Conservation (phyloP, 306 rosid genomes). For the Comarum palustre region DNA sequence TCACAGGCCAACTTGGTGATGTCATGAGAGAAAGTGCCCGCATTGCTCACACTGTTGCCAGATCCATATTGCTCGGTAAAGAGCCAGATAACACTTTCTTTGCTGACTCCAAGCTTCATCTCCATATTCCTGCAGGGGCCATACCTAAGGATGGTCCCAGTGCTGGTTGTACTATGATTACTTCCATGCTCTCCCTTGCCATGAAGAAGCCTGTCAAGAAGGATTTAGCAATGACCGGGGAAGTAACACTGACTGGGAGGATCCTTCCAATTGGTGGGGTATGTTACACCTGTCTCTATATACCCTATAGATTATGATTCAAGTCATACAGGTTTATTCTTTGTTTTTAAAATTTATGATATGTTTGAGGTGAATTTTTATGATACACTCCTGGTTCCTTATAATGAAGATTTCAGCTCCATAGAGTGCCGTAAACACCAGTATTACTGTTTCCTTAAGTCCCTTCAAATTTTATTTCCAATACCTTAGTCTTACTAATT, state of each 20-base stretch:
- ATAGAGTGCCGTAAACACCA: not conserved
- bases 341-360: not conserved
- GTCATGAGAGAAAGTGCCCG: slow-evolving; percentile 99
- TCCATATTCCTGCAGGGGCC: slow-evolving; percentile 94
- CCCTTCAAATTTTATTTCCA: too few relatives aligned
- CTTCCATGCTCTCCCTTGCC: slow-evolving; percentile 89
- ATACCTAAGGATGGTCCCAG: slow-evolving; percentile 98
- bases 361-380: not conserved
- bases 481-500: too few relatives aligned
- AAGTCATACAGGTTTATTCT: not conserved
- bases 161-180: slow-evolving; percentile 98
- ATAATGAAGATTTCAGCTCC: not conserved
- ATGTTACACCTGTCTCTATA: slow-evolving; percentile 31
- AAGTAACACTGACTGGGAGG: slow-evolving; percentile 88
- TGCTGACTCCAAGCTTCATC: slow-evolving; percentile 79
- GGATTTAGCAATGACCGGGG: slow-evolving; percentile 98
- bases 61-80: slow-evolving; percentile 55
- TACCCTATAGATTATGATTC: not conserved
- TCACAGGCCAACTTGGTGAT: slow-evolving; percentile 96
- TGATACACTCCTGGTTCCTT: not conserved
- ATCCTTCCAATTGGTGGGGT: slow-evolving; percentile 99
- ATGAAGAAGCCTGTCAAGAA: slow-evolving; percentile 81
- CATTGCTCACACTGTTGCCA: slow-evolving; percentile 82
- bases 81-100: slow-evolving; percentile 65
- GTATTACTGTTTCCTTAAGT: too few relatives aligned